A percentile compares a stretch with the other conserved stretches of the same genome.
Conservation (phyloP, 305 asterid genomes). For the Withania somnifera region DNA sequence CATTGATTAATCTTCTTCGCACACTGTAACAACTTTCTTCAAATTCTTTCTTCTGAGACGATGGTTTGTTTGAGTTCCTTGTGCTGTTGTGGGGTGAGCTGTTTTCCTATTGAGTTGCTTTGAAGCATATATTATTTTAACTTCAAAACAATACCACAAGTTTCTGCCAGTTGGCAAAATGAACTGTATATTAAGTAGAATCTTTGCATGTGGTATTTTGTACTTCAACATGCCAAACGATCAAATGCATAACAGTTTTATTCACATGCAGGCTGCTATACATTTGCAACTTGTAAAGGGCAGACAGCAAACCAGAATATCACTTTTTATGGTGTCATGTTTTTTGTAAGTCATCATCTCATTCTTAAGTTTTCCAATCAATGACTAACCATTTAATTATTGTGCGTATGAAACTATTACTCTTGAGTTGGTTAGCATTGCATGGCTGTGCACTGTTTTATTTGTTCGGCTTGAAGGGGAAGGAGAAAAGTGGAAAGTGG, state of each 20-base stretch:
- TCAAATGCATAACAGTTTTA: conserved; percentile 5
- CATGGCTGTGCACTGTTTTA: background rate
- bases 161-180: background rate
- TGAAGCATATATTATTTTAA: background rate
- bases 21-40: background rate
- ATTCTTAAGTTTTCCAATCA: background rate
- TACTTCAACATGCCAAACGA: background rate
- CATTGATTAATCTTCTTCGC: background rate
- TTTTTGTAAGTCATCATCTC: conserved; percentile 47
- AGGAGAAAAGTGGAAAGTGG: background rate
- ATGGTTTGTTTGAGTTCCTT: background rate
- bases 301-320: conserved; percentile 49
- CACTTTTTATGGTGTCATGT: conserved; percentile 53
- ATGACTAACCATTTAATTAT: background rate
- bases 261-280: conserved; percentile 46
- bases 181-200: background rate
- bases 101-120: background rate
- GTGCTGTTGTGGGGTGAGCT: background rate
- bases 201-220: background rate
- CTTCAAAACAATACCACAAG: background rate
- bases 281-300: conserved; percentile 51
- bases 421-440: background rate
- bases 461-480: background rate
- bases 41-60: background rate
- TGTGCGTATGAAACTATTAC: background rate